phyloP scores from a whole-genome alignment of 1,139 yeast genomes.

The Kurtzmaniella quercitrusa region DNA sequence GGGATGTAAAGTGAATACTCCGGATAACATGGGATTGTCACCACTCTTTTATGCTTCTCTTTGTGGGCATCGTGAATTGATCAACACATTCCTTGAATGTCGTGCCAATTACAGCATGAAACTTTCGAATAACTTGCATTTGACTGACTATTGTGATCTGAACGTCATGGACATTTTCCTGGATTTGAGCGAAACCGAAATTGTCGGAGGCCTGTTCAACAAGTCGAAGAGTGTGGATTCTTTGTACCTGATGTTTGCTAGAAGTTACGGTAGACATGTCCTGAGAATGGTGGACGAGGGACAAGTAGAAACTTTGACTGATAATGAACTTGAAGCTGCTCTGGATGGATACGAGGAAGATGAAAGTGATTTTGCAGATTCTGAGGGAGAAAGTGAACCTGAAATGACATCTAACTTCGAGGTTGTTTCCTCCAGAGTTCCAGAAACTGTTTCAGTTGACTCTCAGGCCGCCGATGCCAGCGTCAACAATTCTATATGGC shows the following conservation, averaged over 20 bases:
- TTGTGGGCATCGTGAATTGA: conserved; percentile 63
- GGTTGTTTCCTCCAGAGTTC: conserved; percentile 8
- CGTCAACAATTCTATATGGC: conserved; percentile 47
- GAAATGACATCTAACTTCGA: conserved; percentile 5
- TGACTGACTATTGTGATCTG: conserved; percentile 54
- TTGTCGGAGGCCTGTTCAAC: conserved; percentile 17
- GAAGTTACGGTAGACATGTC: conserved; percentile 37
- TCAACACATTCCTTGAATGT: conserved; percentile 53
- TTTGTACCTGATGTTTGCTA: conserved; percentile 36
- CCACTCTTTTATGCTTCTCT: conserved; percentile 85
- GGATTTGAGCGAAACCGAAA: conserved; percentile 17
- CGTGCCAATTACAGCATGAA: conserved; percentile 59
- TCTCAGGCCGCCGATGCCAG: neutral
- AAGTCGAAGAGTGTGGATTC: conserved; percentile 35
- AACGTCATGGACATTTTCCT: conserved; percentile 58
- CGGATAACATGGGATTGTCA: conserved; percentile 77
- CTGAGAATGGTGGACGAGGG: conserved; percentile 37
- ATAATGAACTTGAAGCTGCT: neutral
- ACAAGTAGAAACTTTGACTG: conserved; percentile 8
- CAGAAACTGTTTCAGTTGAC: conserved; percentile 11
- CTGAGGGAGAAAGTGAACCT: conserved; percentile 29
- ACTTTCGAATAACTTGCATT: conserved; percentile 54
- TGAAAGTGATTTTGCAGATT: conserved; percentile 37
- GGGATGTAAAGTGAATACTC: conserved; percentile 75
- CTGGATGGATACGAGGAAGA: conserved; percentile 7